Evolutionary conservation across 495 filamentous ascomycete species (phyloP), one percentile per base, ranked within the genome.

Genomic region (Penicillium coprophilum): DNA sequence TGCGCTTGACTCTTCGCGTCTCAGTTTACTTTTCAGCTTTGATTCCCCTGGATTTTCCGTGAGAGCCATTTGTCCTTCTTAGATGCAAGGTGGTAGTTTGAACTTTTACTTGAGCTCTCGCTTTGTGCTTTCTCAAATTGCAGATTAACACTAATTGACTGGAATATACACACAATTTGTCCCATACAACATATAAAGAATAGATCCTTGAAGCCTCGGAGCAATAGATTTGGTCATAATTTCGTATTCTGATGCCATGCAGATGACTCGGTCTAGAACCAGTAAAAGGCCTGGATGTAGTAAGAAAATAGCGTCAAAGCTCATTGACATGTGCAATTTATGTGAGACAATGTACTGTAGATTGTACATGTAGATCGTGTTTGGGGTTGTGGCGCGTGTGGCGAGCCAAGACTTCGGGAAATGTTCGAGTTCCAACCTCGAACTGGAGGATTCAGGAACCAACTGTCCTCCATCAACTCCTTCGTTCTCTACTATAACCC

Each of bases 31-130:
- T 44, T 61, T 62, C 56, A 55, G 53, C 46, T 62, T 51, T 57
- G 56, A 61, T 66, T 66, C 57, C 53, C 56, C 46, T 48, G 60
- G 38, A 50, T 48, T 63, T 24, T 45, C 43, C 61, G 45, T n/a
- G 61, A 36, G 59, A 62, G 52, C 44, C 40, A 30, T 53, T 43
- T 40, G 52, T 46, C 49, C 40, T 55, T 50, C 32, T 46, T 68
- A 71, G 68, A 71, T 65, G 59, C 59, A 55, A 50, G 30, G 47
- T 63, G 57, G 64, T 63, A 32, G 61, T 56, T 58, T 32, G 57
- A 53, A 49, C 53, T 46, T 55, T 50, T 55, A 21, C 3, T 54
- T 52, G 10, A 3, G 0, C 24, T 27, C 24, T 27, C 7, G 4
- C 5, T 24, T 31, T 43, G 41, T 43, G 50, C 30, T 50, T 31